A percentile compares a stretch with the other conserved stretches of the same genome.
Evolutionary conservation across 495 filamentous ascomycete genomes (phyloP).

Genomic region (Hamigera avellanea): DNA sequence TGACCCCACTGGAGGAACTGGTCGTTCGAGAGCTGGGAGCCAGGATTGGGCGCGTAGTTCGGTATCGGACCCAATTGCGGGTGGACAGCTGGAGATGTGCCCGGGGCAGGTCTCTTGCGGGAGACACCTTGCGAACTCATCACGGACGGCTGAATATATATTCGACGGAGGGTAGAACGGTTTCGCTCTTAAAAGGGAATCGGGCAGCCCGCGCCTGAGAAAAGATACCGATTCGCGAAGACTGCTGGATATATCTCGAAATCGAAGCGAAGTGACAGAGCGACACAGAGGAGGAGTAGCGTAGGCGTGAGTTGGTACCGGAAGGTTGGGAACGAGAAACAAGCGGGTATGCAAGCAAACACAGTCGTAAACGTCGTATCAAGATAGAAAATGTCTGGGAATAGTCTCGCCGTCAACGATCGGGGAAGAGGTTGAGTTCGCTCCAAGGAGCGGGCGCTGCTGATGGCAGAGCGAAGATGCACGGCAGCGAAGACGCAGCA

Average conservation of each 20-base stretch:
- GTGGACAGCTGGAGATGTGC: conserved; percentile 46
- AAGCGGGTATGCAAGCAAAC: neutral
- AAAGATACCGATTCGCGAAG: too few relatives aligned
- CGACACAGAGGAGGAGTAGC: conserved; percentile 36
- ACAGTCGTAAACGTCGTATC: conserved; percentile 6
- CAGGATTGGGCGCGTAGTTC: conserved; percentile 20
- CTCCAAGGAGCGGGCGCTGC: too few relatives aligned
- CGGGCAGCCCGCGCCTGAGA: too few relatives aligned
- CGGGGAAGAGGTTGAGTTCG: conserved; percentile 2
- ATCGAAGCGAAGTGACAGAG: conserved; percentile 48
- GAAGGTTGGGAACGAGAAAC: too few relatives aligned
- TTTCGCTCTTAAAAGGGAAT: neutral
- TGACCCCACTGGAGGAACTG: conserved; percentile 46
- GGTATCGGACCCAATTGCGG: conserved; percentile 28
- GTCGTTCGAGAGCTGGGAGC: conserved; percentile 36
- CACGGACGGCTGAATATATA: conserved; percentile 5
- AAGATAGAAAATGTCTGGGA: neutral
- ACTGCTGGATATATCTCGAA: conserved; percentile 28
- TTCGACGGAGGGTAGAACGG: conserved; percentile 1
- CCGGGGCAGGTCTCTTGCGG: conserved; percentile 67
- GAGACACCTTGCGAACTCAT: conserved; percentile 35
- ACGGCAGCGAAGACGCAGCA: conserved; percentile 8
- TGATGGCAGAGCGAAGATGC: too few relatives aligned
- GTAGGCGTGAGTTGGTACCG: conserved; percentile 2
- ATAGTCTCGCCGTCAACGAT: too few relatives aligned